Base-by-base conservation (phyloP, 2,329 filamentous ascomycete species). In the Neodidymelliopsis sp. region DNA sequence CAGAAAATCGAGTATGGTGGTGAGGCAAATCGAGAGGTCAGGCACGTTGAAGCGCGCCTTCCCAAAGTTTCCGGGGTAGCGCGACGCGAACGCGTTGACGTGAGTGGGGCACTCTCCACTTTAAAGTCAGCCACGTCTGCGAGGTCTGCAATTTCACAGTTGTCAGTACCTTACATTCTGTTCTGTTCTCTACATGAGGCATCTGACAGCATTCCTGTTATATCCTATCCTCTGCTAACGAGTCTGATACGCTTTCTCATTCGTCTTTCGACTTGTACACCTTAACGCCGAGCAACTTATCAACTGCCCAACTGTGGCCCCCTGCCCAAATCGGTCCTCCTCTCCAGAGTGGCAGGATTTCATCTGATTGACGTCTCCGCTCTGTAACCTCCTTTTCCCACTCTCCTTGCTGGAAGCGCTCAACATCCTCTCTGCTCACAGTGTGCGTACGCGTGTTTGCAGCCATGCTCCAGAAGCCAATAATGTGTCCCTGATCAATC, bases 391-490 rank as follows among this genome's bases (percentile, higher is more conserved):
- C 31, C 13, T 24, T 41, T 24, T 63, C 59, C 61, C 61, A 64
- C 27, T 60, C 55, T n/a, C 61, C 61, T 22, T 58, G 43, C 19
- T 60, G 59, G 16, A 64, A 64, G 5, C 51, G 33, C 37, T 59
- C 51, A 6, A 64, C 53, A 38, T 64, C 61, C 4, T 54, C 54
- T 23, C 50, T 61, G 13, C 57, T 51, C 4, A 64, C 58, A 11
- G 37, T 57, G 25, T 64, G 50, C 16, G 54, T 62, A 20, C 27
- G 20, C 8, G 58, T 47, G 20, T 50, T 34, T 2, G 58, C 59
- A 3, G 61, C 51, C 59, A 64, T 63, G 3, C 37, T 49, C 56
- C 56, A 64, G n/a, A 64, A 64, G 0, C 58, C 61, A 4, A 62
- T 11, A 1, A 64, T 23, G 31, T 64, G 61, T 0, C 58, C 59